Conservation (phyloP, 148 eudicot genomes). For the Chenopodium album region DNA sequence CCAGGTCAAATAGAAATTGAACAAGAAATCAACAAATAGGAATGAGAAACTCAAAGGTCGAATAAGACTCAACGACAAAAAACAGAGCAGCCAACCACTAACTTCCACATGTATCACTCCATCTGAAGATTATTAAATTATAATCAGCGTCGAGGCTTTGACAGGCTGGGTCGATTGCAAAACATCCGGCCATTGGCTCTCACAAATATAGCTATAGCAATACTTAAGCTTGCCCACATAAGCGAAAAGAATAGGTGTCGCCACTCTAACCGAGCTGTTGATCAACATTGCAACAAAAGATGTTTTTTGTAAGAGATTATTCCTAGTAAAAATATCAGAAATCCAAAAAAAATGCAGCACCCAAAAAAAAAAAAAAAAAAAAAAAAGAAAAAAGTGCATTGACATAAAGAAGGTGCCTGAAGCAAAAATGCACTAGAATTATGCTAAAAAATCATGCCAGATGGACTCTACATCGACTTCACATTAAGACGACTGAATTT, state of each 20-base stretch:
- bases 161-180: conserved; percentile 86
- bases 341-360: background rate
- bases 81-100: background rate
- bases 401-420: background rate
- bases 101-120: background rate
- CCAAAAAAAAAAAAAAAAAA: no score
- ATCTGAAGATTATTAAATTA: background rate
- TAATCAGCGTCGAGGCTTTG: conserved; percentile 51
- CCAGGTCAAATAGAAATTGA: background rate
- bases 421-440: background rate
- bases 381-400: background rate
- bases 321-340: background rate
- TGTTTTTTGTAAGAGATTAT: background rate
- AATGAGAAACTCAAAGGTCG: conserved; percentile 7
- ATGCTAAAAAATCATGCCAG: background rate
- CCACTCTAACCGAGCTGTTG: conserved; percentile 47
- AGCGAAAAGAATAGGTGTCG: conserved; percentile 58
- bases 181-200: conserved; percentile 75
- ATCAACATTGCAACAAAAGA: conserved; percentile 4
- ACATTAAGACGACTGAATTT: no score
- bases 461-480: no score
- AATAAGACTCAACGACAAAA: background rate
- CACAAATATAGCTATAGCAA: conserved; percentile 56
- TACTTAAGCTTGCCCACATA: conserved; percentile 69
- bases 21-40: conserved; percentile 10